Percentiles rank a stretch among this genome's conserved stretches.
Evolutionary conservation across 345 rosid genomes (phyloP).

Genomic region (Laguncularia racemosa): DNA sequence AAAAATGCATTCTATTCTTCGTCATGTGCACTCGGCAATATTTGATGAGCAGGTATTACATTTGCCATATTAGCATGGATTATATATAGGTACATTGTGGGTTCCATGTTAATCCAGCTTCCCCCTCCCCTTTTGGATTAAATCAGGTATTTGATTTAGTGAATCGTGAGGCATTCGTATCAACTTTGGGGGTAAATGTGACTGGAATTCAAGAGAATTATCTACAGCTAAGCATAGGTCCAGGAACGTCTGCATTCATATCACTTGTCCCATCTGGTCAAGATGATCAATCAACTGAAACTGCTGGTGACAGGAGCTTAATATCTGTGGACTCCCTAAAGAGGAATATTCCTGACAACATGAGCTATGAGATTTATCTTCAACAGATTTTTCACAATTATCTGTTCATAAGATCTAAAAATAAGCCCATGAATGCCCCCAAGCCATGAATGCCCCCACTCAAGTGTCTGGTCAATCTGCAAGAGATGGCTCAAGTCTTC

Average conservation of each 20-base stretch:
- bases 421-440: constrained; percentile 28
- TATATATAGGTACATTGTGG: background rate
- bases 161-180: constrained; percentile 68
- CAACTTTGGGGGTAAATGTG: constrained; percentile 65
- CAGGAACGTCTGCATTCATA: constrained; percentile 64
- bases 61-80: background rate
- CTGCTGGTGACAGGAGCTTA: constrained; percentile 20
- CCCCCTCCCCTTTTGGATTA: constrained; percentile 16
- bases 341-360: constrained; percentile 48
- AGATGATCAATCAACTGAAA: constrained; percentile 28
- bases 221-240: constrained; percentile 63
- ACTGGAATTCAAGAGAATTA: constrained; percentile 80
- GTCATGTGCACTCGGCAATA: constrained; percentile 73
- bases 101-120: no score
- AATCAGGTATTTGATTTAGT: constrained; percentile 77
- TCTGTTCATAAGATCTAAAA: constrained; percentile 42
- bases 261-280: constrained; percentile 50
- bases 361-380: constrained; percentile 72
- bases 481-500: constrained; percentile 57
- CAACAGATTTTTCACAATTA: constrained; percentile 75
- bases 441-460: constrained; percentile 26
- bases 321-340: constrained; percentile 28
- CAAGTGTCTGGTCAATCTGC: constrained; percentile 36
- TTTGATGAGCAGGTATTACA: constrained; percentile 71
- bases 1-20: constrained; percentile 55